phyloP scores from a whole-genome alignment of 257 asterid species.

The Fraxinus americana region DNA sequence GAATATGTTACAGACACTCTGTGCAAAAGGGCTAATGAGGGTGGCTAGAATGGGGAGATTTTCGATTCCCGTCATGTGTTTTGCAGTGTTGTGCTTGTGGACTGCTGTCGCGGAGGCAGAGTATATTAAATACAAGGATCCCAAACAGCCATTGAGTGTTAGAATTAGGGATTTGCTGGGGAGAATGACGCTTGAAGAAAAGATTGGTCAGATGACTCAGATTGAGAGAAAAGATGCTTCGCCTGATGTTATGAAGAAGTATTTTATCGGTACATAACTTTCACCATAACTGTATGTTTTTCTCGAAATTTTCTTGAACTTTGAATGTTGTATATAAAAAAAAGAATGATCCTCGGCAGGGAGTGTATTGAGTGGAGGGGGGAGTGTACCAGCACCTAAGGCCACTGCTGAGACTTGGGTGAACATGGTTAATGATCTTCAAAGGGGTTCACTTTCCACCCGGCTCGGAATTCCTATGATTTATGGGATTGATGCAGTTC shows the following conservation, averaged over 20 bases:
- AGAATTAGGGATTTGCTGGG: constrained; percentile 52
- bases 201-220: constrained; percentile 70
- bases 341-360: constrained; percentile 33
- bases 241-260: constrained; percentile 40
- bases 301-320: neutral
- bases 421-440: constrained; percentile 51
- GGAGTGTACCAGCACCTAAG: constrained; percentile 41
- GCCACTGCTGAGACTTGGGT: constrained; percentile 55
- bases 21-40: constrained; percentile 5
- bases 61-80: constrained; percentile 3
- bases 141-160: constrained; percentile 39
- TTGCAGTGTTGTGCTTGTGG: constrained; percentile 18
- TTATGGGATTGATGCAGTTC: constrained; percentile 56
- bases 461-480: constrained; percentile 61
- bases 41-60: constrained; percentile 16
- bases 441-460: constrained; percentile 53
- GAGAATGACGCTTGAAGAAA: constrained; percentile 60
- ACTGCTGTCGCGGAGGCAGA: constrained; percentile 30
- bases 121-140: constrained; percentile 53
- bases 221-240: constrained; percentile 47
- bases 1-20: neutral
- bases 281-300: neutral
- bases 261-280: constrained; percentile 43
- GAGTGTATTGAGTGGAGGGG: constrained; percentile 63
- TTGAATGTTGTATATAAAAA: neutral